Evolutionary conservation across 805 yeast species (phyloP).

Genomic region (Yarrowia deformans): DNA sequence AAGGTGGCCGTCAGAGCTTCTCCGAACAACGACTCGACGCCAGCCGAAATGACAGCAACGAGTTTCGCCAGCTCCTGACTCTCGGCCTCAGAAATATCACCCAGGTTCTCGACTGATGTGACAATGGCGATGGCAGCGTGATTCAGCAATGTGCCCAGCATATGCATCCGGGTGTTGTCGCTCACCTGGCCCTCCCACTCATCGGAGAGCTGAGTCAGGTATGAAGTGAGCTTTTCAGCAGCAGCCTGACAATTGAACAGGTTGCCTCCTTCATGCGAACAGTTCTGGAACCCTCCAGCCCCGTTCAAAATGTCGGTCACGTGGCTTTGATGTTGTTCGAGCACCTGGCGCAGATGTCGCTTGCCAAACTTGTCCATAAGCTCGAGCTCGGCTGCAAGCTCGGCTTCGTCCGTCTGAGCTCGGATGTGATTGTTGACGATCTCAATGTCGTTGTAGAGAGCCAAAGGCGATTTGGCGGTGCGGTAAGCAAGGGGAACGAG

Average conservation of each 20-base stretch:
- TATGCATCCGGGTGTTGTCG: constrained; percentile 15
- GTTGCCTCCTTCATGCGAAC: constrained; percentile 41
- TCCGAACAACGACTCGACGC: not conserved
- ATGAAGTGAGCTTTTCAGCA: constrained; percentile 40
- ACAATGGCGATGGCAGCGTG: constrained; percentile 44
- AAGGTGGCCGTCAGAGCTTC: constrained; percentile 44
- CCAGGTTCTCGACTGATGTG: constrained; percentile 42
- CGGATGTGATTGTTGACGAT: constrained; percentile 11
- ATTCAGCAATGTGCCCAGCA: constrained; percentile 46
- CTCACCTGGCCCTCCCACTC: constrained; percentile 41
- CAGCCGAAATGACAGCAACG: constrained; percentile 38
- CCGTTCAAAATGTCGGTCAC: constrained; percentile 37
- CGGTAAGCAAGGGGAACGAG: constrained; percentile 42
- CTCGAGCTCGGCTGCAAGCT: constrained; percentile 38
- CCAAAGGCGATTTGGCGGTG: constrained; percentile 22
- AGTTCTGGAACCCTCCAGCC: constrained; percentile 43
- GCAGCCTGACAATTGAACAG: constrained; percentile 42
- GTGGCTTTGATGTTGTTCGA: constrained; percentile 29
- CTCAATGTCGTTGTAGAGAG: constrained; percentile 39
- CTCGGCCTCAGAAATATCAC: constrained; percentile 49
- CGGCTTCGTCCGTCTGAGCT: constrained; percentile 41
- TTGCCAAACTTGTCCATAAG: constrained; percentile 40
- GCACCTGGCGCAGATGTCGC: constrained; percentile 29
- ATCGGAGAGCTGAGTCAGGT: constrained; percentile 33
- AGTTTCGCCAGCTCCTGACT: constrained; percentile 43